Base-by-base conservation (phyloP, 73 alveolate genomes). In the Stentor coeruleus region DNA sequence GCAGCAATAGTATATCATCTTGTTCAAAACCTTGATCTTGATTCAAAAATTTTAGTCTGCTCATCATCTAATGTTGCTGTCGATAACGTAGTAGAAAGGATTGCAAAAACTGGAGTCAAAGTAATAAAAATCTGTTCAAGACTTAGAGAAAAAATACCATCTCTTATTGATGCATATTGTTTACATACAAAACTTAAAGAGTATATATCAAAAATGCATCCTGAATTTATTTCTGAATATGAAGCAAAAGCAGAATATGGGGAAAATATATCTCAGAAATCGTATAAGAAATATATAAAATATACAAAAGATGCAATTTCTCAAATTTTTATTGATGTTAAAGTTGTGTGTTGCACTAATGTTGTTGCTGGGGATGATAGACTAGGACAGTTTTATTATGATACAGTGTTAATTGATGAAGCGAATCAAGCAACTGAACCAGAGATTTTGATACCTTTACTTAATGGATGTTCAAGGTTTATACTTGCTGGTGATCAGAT, bases 391-490 rank as follows among this genome's bases (percentile, higher is more conserved):
- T 49, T 49, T 20, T 6, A 49, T 6, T 49, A 49, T 49, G 28
- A 6, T 49, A 11, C 20, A 11, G 66, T 58, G 57, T 90, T 95
- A 14, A 88, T 95, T 20, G 99, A 95, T 86, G 99, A 95, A 76
- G 99, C 99, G 0, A 88, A 97, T 82, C 94, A 95, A 85, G 82
- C 96, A 59, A 88, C 93, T 1, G 99, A 95, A 73, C 96, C 94
- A 1, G 85, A 92, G 14, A 76, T 90, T n/a, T 81, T 95, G 74
- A 93, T 95, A 37, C 99, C 99, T 4, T 85, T 95, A 35, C 94
- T 59, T 59, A 91, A 87, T 74, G 91, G 91, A 20, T 89, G 93
- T 11, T 83, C 87, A 84, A 76, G 92, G 76, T 90, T 93, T 59
- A 93, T 95, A 59, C 73, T 95, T 49, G 98, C 93, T 0, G 99